These are phyloP conservation scores for Nicotiana tabacum DNA, from an alignment of 257 asterid species.

Conservation along the genomic window DNA sequence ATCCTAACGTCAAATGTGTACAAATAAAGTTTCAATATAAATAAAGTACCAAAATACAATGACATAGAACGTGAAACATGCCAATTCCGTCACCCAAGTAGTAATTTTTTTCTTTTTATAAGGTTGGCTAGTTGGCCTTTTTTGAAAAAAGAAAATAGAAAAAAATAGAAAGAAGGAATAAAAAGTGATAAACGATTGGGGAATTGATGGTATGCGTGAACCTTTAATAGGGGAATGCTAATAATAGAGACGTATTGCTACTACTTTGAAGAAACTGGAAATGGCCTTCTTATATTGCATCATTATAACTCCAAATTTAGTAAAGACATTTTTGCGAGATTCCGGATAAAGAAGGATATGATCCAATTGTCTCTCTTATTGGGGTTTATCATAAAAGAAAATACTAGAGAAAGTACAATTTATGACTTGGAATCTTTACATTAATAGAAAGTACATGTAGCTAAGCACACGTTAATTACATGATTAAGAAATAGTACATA, in stretches of 20 bases:
- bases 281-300: neutral
- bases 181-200: slow-evolving; percentile 13
- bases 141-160: neutral
- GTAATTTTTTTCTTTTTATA: neutral
- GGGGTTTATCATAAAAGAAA: neutral
- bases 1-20: slow-evolving; percentile 7
- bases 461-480: neutral
- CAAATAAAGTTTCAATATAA: neutral
- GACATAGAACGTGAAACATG: slow-evolving; percentile 22
- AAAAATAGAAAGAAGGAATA: neutral
- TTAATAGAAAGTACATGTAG: neutral
- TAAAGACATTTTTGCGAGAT: slow-evolving; percentile 16
- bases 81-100: neutral
- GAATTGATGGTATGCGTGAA: slow-evolving; percentile 18
- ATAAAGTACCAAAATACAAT: slow-evolving; percentile 13
- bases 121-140: neutral
- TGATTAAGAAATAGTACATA: neutral
- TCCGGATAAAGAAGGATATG: slow-evolving; percentile 17
- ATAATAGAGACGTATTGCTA: neutral
- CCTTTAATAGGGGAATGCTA: neutral
- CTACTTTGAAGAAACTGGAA: neutral
- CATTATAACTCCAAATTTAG: slow-evolving; percentile 19
- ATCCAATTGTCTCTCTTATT: slow-evolving; percentile 3
- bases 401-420: neutral
- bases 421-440: too few species aligned